Percentiles rank a stretch among this genome's conserved stretches.
phyloP scores from a whole-genome alignment of 352 stramenopile species.

The Pythium myriotylum region DNA sequence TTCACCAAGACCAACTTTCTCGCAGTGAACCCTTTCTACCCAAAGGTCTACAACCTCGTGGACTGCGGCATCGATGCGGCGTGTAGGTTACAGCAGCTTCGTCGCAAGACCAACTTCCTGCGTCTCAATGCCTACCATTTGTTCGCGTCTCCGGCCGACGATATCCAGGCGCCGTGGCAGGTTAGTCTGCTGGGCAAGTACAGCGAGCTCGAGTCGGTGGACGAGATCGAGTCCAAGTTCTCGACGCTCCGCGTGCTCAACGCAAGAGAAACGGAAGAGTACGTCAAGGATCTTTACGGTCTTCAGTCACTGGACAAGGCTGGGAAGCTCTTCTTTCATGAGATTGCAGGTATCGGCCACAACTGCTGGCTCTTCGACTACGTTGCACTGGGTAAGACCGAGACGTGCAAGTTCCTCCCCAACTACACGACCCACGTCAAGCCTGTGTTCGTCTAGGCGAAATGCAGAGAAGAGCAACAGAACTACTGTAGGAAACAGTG shows the following conservation, averaged over 20 bases:
- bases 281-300: conserved; percentile 38
- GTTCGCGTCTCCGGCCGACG: conserved; percentile 35
- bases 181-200: conserved; percentile 34
- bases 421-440: conserved; percentile 45
- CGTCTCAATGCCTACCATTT: conserved; percentile 27
- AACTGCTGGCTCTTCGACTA: conserved; percentile 33
- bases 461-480: too few species aligned
- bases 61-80: conserved; percentile 19
- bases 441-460: conserved; percentile 11
- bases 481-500: too few species aligned
- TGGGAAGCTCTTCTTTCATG: conserved; percentile 25
- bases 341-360: conserved; percentile 28
- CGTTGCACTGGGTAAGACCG: neutral
- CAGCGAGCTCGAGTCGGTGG: conserved; percentile 25
- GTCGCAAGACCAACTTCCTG: conserved; percentile 36
- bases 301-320: conserved; percentile 32
- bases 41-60: conserved; percentile 43
- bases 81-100: conserved; percentile 20
- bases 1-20: conserved; percentile 28
- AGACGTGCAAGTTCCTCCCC: conserved; percentile 31
- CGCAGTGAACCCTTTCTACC: conserved; percentile 34
- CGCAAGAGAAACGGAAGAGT: conserved; percentile 41
- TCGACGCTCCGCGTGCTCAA: conserved; percentile 32
- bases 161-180: conserved; percentile 38
- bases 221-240: conserved; percentile 33